phyloP scores from a whole-genome alignment of 2,329 filamentous ascomycete species.

The Aspergillus floridensis region DNA sequence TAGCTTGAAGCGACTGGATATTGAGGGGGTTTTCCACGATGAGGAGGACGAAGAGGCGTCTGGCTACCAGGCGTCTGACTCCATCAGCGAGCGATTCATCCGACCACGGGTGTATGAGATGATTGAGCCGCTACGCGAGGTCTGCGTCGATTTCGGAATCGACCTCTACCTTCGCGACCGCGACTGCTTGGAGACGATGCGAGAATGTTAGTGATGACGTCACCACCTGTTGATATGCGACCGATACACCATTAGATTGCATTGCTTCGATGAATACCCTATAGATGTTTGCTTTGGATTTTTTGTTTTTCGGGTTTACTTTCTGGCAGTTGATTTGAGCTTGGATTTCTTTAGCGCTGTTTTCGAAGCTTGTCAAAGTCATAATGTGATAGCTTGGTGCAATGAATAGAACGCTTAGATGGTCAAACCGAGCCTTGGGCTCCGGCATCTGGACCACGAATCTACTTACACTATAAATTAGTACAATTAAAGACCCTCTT shows the following conservation, averaged over 20 bases:
- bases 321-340: no score
- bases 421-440: no score
- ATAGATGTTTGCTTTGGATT: background rate
- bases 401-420: background rate
- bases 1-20: slow-evolving; percentile 19
- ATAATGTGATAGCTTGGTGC: no score
- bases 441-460: no score
- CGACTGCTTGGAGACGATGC: slow-evolving; percentile 18
- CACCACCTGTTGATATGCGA: background rate
- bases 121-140: slow-evolving; percentile 20
- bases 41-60: slow-evolving; percentile 24
- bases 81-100: slow-evolving; percentile 15
- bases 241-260: background rate
- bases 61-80: slow-evolving; percentile 10
- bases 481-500: no score
- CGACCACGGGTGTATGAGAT: slow-evolving; percentile 25
- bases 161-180: slow-evolving; percentile 28
- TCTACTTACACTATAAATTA: no score
- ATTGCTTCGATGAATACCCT: background rate
- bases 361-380: no score
- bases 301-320: background rate
- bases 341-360: no score
- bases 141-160: slow-evolving; percentile 22
- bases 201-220: background rate
- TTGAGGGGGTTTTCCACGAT: slow-evolving; percentile 30